Evolutionary conservation across 2,329 filamentous ascomycete genomes (phyloP), one percentile per base, ranked within the genome.

Genomic region (Shiraia sp.): DNA sequence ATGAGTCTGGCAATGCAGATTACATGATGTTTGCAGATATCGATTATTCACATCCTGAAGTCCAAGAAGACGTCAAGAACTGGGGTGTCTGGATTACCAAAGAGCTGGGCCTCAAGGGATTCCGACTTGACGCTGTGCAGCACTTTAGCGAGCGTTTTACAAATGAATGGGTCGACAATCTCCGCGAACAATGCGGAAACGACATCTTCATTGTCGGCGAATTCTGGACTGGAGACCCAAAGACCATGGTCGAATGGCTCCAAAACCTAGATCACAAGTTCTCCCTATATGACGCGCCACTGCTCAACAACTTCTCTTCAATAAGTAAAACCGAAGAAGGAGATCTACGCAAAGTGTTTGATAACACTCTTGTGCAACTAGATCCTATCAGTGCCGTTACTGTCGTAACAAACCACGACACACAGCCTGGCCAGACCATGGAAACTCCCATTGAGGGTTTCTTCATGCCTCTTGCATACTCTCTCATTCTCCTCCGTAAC

Each of bases 11-110:
- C 6, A 89, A 89, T 57, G 71, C 69, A 29, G 81, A 85, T 63
- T 88, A 83, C 58, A 75, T 88, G 65, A 87, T 89, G 82, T 88
- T 87, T 53, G 81, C 82, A 5, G 82, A 89, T 62, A 65, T 89
- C 27, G 85, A 88, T 64, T 85, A 86, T 61, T 61, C 61, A 16
- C 64, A 69, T 36, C 66, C 65, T 0, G 85, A 87, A 52, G 85
- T 88, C 8, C 73, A 76, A 24, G 65, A 76, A 3, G 86, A 89
- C 50, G 77, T 88, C 3, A 72, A 67, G 39, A 74, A 76, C 36
- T 89, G 86, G 86, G 82, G 81, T 2, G 70, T 77, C 4, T 90
- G 86, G 86, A 74, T 90, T 42, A 76, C 79, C 1, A 70, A 78
- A 5, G 73, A 83, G 45, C 61, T 87, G 0, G 78, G 79, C 0